These are phyloP conservation scores for Fusarium lateritium DNA, from an alignment of 2,329 filamentous ascomycete genomes.

Conservation along the genomic window DNA sequence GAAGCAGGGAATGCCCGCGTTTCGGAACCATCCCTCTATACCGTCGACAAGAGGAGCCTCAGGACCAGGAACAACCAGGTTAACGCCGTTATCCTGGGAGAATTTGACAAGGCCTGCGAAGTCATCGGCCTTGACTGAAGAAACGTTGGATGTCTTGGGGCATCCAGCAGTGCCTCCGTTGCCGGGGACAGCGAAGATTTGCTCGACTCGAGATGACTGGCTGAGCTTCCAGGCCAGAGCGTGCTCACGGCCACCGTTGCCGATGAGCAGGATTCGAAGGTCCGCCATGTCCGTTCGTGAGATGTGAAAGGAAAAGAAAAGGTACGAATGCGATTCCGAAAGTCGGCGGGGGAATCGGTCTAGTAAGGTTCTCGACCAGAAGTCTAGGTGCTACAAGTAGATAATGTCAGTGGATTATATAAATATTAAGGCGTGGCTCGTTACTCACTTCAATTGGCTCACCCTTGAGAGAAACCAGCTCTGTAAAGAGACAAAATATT, in stretches of 20 bases:
- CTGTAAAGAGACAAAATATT: slow-evolving; percentile 31
- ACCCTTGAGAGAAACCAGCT: slow-evolving; percentile 43
- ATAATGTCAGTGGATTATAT: slow-evolving; percentile 2
- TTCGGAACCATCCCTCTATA: slow-evolving; percentile 85
- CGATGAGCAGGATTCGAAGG: slow-evolving; percentile 85
- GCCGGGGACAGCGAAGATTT: slow-evolving; percentile 80
- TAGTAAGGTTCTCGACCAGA: slow-evolving; percentile 15
- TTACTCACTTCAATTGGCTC: slow-evolving; percentile 35
- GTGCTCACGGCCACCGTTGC: slow-evolving; percentile 95
- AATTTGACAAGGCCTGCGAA: slow-evolving; percentile 84
- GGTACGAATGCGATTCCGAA: slow-evolving; percentile 36
- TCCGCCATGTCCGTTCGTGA: slow-evolving; percentile 49
- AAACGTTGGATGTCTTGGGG: slow-evolving; percentile 81
- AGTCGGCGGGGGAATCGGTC: slow-evolving; percentile 34
- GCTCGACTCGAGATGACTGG: slow-evolving; percentile 83
- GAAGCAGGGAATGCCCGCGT: slow-evolving; percentile 83
- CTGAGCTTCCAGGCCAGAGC: slow-evolving; percentile 94
- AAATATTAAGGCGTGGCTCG: neutral
- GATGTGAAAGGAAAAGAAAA: slow-evolving; percentile 26
- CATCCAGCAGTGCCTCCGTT: slow-evolving; percentile 88
- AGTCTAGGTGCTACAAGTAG: slow-evolving; percentile 19
- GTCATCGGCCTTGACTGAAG: slow-evolving; percentile 78
- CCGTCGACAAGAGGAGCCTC: slow-evolving; percentile 95
- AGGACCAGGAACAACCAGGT: slow-evolving; percentile 90
- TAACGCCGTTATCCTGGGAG: slow-evolving; percentile 79